Evolutionary conservation across 176 grass and related monocot genomes (phyloP).

Genomic region (Aegilops umbellulata): DNA sequence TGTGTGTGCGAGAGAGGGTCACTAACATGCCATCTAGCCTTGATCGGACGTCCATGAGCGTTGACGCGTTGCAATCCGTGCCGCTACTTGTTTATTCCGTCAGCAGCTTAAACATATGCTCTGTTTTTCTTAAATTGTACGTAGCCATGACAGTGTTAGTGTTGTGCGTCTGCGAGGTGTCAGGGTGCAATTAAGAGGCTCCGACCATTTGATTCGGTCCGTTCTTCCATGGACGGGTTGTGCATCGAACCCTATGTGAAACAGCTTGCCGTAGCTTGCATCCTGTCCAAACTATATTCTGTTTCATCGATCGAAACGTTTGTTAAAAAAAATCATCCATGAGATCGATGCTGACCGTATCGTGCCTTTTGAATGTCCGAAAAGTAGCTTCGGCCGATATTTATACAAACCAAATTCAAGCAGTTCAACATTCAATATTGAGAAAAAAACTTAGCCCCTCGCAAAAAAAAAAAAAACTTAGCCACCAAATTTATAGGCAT

Average conservation of each 20-base stretch:
- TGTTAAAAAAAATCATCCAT: background rate
- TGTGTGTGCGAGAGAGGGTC: background rate
- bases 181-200: conserved; percentile 75
- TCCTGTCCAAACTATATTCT: conserved; percentile 61
- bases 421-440: background rate
- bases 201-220: conserved; percentile 72
- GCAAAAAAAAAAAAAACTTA: background rate
- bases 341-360: background rate
- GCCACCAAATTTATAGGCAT: background rate
- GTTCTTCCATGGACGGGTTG: conserved; percentile 32
- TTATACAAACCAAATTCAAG: background rate
- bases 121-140: conserved; percentile 15
- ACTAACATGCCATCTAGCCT: background rate
- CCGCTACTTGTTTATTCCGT: background rate
- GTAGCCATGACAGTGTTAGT: conserved; percentile 43
- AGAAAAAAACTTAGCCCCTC: background rate
- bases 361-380: background rate
- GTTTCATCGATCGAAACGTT: conserved; percentile 17
- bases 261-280: conserved; percentile 61
- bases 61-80: background rate
- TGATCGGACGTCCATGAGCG: background rate
- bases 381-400: background rate
- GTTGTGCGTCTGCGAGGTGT: conserved; percentile 14
- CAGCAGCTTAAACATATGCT: conserved; percentile 1
- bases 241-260: conserved; percentile 64